Percentiles rank a stretch among this genome's conserved stretches.
Evolutionary conservation across 805 yeast genomes (phyloP).

Genomic region (Candida sakaeoensis): DNA sequence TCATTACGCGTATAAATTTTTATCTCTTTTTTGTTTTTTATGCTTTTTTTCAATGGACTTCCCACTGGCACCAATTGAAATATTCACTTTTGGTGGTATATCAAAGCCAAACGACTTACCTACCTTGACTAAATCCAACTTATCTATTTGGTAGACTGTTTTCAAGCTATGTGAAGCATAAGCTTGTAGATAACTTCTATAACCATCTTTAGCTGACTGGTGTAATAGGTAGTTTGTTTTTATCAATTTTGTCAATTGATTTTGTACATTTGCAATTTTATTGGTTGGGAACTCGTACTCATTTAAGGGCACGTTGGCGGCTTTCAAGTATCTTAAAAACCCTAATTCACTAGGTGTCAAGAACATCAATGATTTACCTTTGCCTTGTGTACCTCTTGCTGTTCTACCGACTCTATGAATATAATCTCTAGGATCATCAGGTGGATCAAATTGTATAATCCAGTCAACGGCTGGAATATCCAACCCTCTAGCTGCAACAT

Average conservation of each 20-base stretch:
- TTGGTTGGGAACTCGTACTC: constrained; percentile 94
- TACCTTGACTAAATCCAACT: constrained; percentile 88
- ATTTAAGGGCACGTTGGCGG: constrained; percentile 95
- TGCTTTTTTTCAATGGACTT: constrained; percentile 51
- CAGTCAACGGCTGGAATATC: constrained; percentile 99
- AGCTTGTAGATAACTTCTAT: constrained; percentile 94
- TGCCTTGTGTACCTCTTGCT: constrained; percentile 86
- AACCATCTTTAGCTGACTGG: constrained; percentile 96
- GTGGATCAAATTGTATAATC: constrained; percentile 99
- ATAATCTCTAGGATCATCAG: constrained; percentile 99
- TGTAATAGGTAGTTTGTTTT: constrained; percentile 91
- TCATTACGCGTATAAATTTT: constrained; percentile 4
- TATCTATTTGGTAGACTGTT: constrained; percentile 94
- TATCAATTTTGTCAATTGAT: constrained; percentile 86
- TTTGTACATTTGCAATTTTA: constrained; percentile 94
- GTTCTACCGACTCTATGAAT: constrained; percentile 99
- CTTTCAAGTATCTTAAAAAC: constrained; percentile 88
- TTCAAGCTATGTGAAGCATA: constrained; percentile 95
- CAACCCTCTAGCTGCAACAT: constrained; percentile 98
- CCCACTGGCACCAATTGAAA: constrained; percentile 91
- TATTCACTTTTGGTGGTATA: constrained; percentile 95
- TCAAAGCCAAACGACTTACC: constrained; percentile 94
- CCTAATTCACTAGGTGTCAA: constrained; percentile 92
- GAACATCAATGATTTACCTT: constrained; percentile 94
- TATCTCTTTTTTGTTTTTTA: constrained; percentile 37